Evolutionary conservation across 768 basidiomycete genomes (phyloP), one percentile per base, ranked within the genome.

Genomic region (Tricholoma saponaceum): DNA sequence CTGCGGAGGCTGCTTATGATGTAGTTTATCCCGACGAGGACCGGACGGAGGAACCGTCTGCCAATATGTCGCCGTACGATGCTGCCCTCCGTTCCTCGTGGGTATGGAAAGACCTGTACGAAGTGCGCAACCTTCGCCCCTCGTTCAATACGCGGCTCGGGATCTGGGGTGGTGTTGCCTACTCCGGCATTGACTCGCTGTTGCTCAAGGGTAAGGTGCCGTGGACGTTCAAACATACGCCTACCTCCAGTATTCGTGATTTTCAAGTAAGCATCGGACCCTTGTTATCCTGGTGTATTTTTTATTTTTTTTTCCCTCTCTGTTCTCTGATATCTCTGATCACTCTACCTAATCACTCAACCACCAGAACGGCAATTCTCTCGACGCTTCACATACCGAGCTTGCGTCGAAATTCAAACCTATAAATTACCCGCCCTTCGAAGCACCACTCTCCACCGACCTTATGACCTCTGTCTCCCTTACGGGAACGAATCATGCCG

Each of bases 401-500:
- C 79, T 78, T 14, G 88, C 92, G 0, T 75, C 75, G 56, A 73
- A 79, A 44, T 87, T 83, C 69, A 78, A 81, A 63, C 90, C 90
- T 0, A 95, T 95, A 65, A 79, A 84, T 5, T 97, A 98, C 72
- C 95, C 95, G 0, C 73, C 85, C 4, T 92, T 90, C 52, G 86
- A 98, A 68, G 85, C 95, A 1, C 91, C 93, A 6, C 76, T 98
- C 13, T 93, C 92, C 5, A 98, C 96, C 26, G 96, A 98, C 69
- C 77, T 99, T 65, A 79, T 98, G 70, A 98, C 93, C 0, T 90
- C 89, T 32, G 81, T 99, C 35, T 80, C 90, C 2, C 80, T 97
- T 44, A 97, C 96, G 6, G 92, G 90, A 0, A 98, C 96, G 14
- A 96, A 96, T 67, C 96, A 98, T 66, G 87, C 90, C n/a, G 96